A percentile compares a stretch with the other conserved stretches of the same genome.
Conservation (phyloP, 129 eudicot species). For the Apium graveolens region DNA sequence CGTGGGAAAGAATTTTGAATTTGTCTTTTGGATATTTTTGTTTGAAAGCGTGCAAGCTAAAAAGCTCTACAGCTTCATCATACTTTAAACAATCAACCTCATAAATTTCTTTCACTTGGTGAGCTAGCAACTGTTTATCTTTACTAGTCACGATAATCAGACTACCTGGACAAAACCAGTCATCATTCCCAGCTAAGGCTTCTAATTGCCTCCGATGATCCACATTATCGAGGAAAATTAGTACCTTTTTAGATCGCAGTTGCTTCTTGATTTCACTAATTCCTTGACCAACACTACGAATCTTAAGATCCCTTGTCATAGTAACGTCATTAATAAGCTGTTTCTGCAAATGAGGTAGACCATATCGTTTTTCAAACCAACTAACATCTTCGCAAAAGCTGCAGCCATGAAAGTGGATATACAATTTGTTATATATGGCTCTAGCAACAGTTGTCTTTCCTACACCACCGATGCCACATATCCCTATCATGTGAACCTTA, state of each 20-base stretch:
- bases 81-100: not conserved
- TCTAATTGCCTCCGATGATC: constrained; percentile 1
- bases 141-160: constrained; percentile 6
- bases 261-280: not conserved
- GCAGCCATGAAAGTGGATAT: constrained; percentile 5
- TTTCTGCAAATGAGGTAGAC: not conserved
- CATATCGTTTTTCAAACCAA: not conserved
- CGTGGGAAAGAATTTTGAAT: not conserved
- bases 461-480: constrained; percentile 14
- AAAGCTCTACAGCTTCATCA: constrained; percentile 8
- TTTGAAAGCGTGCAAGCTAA: not conserved
- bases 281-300: constrained; percentile 1
- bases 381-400: constrained; percentile 11
- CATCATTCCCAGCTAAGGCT: not conserved
- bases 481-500: constrained; percentile 15
- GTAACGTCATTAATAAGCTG: not conserved
- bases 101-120: not conserved
- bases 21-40: not conserved
- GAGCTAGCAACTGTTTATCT: constrained; percentile 11
- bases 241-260: constrained; percentile 3
- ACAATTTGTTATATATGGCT: not conserved
- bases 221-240: constrained; percentile 15
- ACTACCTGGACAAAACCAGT: constrained; percentile 17
- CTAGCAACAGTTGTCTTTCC: constrained; percentile 5
- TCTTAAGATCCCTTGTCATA: not conserved